Evolutionary conservation across 1,139 yeast genomes (phyloP).

Genomic region (Blastobotrys indianensis): DNA sequence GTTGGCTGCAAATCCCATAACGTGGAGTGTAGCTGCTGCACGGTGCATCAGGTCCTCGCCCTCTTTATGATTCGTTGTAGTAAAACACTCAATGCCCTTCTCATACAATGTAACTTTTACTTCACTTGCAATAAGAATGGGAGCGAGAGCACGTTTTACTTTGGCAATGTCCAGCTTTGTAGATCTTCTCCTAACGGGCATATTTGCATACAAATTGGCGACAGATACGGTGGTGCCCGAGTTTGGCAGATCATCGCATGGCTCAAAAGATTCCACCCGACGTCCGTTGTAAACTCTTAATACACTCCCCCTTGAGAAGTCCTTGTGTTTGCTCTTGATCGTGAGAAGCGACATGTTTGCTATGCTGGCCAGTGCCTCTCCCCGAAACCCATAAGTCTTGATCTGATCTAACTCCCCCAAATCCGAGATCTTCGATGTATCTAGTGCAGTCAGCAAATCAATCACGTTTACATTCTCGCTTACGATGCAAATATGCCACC

Average conservation of each 20-base stretch:
- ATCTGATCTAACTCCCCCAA: conserved; percentile 47
- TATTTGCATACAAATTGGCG: conserved; percentile 43
- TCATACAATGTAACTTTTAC: neutral
- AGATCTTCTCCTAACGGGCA: conserved; percentile 53
- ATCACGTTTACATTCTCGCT: conserved; percentile 35
- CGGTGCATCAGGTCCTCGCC: too few species aligned
- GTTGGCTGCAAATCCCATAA: too few species aligned
- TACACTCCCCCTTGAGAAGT: conserved; percentile 34
- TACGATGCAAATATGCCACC: conserved; percentile 35
- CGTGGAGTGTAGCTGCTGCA: too few species aligned
- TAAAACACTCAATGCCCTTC: neutral
- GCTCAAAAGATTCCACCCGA: conserved; percentile 10
- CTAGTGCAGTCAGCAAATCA: neutral
- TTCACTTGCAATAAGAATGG: neutral
- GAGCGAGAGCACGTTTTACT: conserved; percentile 4
- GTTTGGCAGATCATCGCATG: neutral
- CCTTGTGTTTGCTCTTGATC: conserved; percentile 28
- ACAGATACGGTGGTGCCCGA: conserved; percentile 52
- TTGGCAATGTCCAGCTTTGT: conserved; percentile 9
- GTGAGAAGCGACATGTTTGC: conserved; percentile 22
- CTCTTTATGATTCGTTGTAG: neutral
- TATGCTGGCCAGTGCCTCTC: conserved; percentile 72
- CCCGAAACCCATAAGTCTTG: conserved; percentile 69
- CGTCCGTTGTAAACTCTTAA: conserved; percentile 17
- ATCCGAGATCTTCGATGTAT: conserved; percentile 3